Percentiles rank a stretch among this genome's conserved stretches.
Conservation (phyloP, 371 early-diverging fungal genomes). For the Mortierella sp. region DNA sequence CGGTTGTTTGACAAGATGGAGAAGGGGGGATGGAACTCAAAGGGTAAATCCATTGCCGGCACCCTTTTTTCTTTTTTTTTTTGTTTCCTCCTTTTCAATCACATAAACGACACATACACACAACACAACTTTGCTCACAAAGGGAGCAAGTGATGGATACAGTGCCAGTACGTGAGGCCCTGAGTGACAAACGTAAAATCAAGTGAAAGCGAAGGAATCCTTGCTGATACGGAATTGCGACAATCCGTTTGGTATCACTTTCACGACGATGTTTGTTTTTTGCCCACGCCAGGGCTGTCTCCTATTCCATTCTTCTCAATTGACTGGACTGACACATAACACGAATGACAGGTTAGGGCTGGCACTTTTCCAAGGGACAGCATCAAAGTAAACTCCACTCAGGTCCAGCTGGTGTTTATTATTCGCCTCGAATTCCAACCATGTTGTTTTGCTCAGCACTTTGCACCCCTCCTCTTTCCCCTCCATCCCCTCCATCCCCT, state of each 20-base stretch:
- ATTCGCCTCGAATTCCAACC: no score
- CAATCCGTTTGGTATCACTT: background rate
- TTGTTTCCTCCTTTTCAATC: no score
- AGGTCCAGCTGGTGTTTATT: no score
- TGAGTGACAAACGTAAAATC: background rate
- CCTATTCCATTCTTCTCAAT: background rate
- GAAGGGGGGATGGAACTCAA: background rate
- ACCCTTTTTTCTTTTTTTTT: background rate
- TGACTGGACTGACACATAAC: background rate
- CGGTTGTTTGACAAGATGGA: background rate
- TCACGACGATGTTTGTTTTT: background rate
- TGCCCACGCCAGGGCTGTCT: background rate
- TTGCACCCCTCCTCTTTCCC: no score
- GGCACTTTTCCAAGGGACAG: no score
- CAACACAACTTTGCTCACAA: background rate
- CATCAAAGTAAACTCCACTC: no score
- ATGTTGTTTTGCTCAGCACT: no score
- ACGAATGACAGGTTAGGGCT: no score
- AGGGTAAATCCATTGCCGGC: constrained; percentile 34
- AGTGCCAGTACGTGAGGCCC: no score
- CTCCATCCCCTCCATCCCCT: background rate
- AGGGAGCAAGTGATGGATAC: background rate
- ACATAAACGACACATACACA: background rate
- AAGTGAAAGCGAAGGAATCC: background rate
- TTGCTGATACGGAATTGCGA: background rate